Evolutionary conservation across 1,139 yeast species (phyloP).

Genomic region (Candida tropicalis): DNA sequence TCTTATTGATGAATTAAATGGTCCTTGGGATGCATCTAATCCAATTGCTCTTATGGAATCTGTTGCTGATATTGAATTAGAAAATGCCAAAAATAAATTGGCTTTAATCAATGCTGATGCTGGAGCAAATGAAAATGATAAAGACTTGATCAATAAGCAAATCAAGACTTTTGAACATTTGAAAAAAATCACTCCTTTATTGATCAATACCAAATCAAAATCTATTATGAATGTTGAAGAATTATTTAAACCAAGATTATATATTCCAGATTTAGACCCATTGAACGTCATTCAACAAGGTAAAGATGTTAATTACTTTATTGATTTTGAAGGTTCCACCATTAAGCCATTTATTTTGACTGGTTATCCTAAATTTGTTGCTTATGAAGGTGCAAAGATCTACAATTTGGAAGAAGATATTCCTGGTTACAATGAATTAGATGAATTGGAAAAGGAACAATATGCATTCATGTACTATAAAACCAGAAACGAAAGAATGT

Average conservation of each 20-base stretch:
- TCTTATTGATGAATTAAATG: constrained; percentile 52
- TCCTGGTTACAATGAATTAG: constrained; percentile 66
- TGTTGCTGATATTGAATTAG: constrained; percentile 69
- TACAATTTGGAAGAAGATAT: constrained; percentile 75
- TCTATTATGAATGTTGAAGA: constrained; percentile 61
- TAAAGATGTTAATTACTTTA: constrained; percentile 48
- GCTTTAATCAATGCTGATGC: constrained; percentile 58
- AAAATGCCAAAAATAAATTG: constrained; percentile 58
- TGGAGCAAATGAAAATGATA: constrained; percentile 43
- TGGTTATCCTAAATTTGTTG: constrained; percentile 78
- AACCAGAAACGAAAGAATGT: constrained; percentile 87
- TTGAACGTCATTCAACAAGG: constrained; percentile 66
- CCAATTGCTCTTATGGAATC: constrained; percentile 65
- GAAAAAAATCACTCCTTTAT: constrained; percentile 51
- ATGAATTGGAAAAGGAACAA: constrained; percentile 74
- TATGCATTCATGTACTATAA: constrained; percentile 83
- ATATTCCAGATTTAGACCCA: constrained; percentile 86
- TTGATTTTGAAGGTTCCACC: constrained; percentile 81
- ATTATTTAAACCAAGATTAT: constrained; percentile 72
- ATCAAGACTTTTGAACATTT: constrained; percentile 64
- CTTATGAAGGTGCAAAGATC: constrained; percentile 85
- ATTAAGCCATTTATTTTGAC: constrained; percentile 82
- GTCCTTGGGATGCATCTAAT: constrained; percentile 71
- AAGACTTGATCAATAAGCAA: constrained; percentile 47
- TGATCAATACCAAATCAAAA: constrained; percentile 53